Base-by-base conservation (phyloP, 2,329 filamentous ascomycete species). In the Byssoonygena ceratinophila region DNA sequence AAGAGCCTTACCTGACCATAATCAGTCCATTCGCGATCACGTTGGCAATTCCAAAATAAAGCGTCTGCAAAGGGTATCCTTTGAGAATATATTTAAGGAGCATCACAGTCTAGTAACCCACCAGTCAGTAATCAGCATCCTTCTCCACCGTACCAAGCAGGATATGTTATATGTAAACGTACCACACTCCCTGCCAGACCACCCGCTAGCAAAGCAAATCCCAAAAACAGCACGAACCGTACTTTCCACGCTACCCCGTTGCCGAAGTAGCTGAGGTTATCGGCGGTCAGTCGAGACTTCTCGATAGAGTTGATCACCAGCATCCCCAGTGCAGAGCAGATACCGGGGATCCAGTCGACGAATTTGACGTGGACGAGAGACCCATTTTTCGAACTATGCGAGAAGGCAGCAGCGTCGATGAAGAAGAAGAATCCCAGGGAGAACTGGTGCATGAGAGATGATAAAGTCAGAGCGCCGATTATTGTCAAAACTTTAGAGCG, bases 271-370 rank as follows among this genome's bases (percentile, higher is more conserved):
- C 75, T 79, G 63, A 81, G 84, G 62, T 72, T 79, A 63, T 85
- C 82, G 31, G 78, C 80, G 36, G 75, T 77, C 52, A 85, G 66
- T 37, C 81, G 73, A 23, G 79, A 77, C 69, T 85, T 85, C 63
- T 85, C 82, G 62, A 85, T 84, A 56, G 76, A 80, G 68, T 85
- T 85, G 73, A 85, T 84, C 60, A 85, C 80, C 47, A 85, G 74
- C 82, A 85, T 84, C 55, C 82, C 82, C 29, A 85, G 74, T 55
- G 79, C 75, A 40, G 78, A 82, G 73, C 82, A 85, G 68, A 85
- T 85, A 55, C 78, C 77, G 2, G 82, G 82, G 59, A 85, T 81
- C 82, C 82, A 85, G 71, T 85, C 82, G 59, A 84, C 75, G 66
- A 85, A 84, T 66, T 78, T 83, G 63, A 85, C 75, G 67, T 84